Base-by-base conservation (phyloP, 1,284 basidiomycete species). In the Puccinia horiana region DNA sequence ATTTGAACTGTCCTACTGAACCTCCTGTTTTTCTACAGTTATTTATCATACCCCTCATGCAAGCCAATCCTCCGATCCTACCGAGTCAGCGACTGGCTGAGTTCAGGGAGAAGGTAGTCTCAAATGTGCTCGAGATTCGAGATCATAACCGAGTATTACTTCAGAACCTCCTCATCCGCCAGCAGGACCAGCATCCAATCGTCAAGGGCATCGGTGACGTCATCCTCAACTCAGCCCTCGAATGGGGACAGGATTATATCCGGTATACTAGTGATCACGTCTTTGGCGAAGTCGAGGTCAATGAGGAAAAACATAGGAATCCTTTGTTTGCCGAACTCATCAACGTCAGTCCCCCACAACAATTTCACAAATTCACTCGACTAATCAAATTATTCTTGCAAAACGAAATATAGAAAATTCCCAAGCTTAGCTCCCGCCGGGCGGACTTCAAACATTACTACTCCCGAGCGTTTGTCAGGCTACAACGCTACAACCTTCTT, bases 191-290 rank as follows among this genome's bases (percentile, higher is more conserved):
- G 85, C 90, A 90, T 20, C 93, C 94, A 0, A 90, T 98, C 75
- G 92, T 98, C 63, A 91, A 92, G 83, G 90, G 90, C 69, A 93
- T 98, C 67, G 96, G 96, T 0, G 95, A 98, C 86, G 91, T 98
- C 77, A 94, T 98, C 85, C 88, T 98, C 73, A 91, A 92, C 23
- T 93, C 94, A 0, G 94, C 94, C 0, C 92, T 93, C 0, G 93
- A 96, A 85, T 98, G 98, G 88, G 90, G 93, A 49, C 88, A 91
- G 16, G 91, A 92, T 5, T 99, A 99, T 87, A 93, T 94, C 0
- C 89, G 90, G 12, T 98, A 98, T 84, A 91, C 95, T 29, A 93
- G 93, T 2, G 91, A 93, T 85, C 90, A 95, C 77, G 94, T 95
- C 0, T 88, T 93, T 16, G 95, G 95, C 0, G 95, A 97, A 86